Evolutionary conservation across 345 rosid species (phyloP), one percentile per base, ranked within the genome.

Genomic region (Ceriops decandra): DNA sequence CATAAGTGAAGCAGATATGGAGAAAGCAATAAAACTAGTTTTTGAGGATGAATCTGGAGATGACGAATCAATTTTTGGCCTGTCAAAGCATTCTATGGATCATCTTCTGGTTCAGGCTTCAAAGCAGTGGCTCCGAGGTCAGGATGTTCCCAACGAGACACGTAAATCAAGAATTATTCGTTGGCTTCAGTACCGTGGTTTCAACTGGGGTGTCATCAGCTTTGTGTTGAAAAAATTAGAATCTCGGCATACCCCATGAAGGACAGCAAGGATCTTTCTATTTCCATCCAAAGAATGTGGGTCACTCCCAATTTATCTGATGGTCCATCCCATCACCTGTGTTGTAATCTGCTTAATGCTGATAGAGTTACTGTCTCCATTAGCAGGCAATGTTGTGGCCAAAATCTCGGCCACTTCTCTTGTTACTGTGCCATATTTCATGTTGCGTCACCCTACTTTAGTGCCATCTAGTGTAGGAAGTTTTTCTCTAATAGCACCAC

Each of bases 121-220:
- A 0, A 86, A 89, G 80, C 90, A 88, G 65, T 89, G 93, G 97
- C 62, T 71, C 66, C 85, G 85, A 77, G 83, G 90, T 58, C 81
- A 68, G 59, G 85, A 88, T 72, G 84, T 76, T 20, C 78, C 98
- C 10, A 60, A 62, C 58, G 93, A 90, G 68, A 87, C 77, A 20
- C 93, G 88, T 28, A 90, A 88, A 77, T 62, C 87, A 62, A 89
- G 96, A 82, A 82, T 93, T 13, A 72, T 93, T 33, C 77, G 91
- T 72, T 90, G 97, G 98, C 97, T 90, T 70, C 97, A 90, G 81
- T 90, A 90, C 76, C 85, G 96, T 19, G 93, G 97, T 47, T 87
- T 87, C 77, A 88, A 84, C 69, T 90, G 93, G 92, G 84, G 84
- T 28, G 88, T 88, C 11, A 83, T 85, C 63, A 42, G 74, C 68